Evolutionary conservation across 1,284 basidiomycete genomes (phyloP).

Genomic region (Irpex rosettiformis): DNA sequence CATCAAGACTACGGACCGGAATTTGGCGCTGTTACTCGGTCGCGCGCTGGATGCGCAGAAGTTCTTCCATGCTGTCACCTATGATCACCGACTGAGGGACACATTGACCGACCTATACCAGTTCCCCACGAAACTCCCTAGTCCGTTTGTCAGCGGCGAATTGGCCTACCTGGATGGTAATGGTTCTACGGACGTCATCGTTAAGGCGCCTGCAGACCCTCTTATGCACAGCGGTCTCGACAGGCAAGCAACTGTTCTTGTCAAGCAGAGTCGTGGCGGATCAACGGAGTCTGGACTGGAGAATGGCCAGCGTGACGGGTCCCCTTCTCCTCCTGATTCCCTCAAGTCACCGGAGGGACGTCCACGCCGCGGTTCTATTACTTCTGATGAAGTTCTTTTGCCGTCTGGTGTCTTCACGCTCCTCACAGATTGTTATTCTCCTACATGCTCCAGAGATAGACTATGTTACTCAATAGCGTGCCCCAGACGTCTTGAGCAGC

Average conservation of each 20-base stretch:
- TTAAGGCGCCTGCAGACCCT: conserved; percentile 23
- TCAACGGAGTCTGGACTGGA: conserved; percentile 39
- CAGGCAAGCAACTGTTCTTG: conserved; percentile 11
- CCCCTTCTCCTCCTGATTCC: conserved; percentile 35
- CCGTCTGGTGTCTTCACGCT: conserved; percentile 97
- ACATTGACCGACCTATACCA: conserved; percentile 91
- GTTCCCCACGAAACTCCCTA: conserved; percentile 74
- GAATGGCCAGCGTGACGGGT: conserved; percentile 28
- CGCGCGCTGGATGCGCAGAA: conserved; percentile 97
- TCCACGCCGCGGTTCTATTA: conserved; percentile 42
- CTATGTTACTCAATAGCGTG: conserved; percentile 98
- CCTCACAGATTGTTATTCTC: conserved; percentile 96
- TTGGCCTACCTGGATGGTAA: conserved; percentile 40
- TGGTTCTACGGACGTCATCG: conserved; percentile 15
- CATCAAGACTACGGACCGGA: conserved; percentile 97
- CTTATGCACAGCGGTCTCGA: conserved; percentile 20
- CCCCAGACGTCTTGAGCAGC: conserved; percentile 91
- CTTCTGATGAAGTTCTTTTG: conserved; percentile 65
- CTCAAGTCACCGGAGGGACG: conserved; percentile 23
- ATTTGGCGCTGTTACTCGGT: conserved; percentile 91
- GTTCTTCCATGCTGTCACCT: conserved; percentile 99
- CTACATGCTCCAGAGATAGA: conserved; percentile 91
- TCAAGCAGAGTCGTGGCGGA: conserved; percentile 32
- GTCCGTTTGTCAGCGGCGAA: conserved; percentile 79
- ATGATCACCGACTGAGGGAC: conserved; percentile 94